Evolutionary conservation across 176 grass and related monocot genomes (phyloP).

Genomic region (Thinopyrum elongatum): DNA sequence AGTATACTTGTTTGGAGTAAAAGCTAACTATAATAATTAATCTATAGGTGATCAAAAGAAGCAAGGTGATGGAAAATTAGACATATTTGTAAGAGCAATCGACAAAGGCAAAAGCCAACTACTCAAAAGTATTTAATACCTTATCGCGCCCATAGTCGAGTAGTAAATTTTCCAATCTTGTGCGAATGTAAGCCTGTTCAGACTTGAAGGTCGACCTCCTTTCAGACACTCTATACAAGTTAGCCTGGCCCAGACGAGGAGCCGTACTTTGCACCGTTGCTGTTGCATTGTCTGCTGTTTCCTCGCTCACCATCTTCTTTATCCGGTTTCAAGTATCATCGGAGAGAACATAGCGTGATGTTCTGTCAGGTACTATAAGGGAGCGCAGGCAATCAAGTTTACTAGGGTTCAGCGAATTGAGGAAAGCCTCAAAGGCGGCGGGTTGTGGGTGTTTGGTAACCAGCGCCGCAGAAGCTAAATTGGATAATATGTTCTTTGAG

Average conservation of each 20-base stretch:
- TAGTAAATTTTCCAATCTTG: neutral
- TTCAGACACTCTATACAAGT: neutral
- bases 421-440: neutral
- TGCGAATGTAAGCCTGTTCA: neutral
- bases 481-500: neutral
- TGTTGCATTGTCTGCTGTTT: neutral
- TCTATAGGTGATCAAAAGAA: too few species aligned
- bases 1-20: neutral
- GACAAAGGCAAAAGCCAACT: too few species aligned
- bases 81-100: too few species aligned
- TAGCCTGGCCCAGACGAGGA: neutral
- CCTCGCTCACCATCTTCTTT: neutral
- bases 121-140: neutral
- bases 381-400: neutral
- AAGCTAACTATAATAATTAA: too few species aligned
- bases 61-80: too few species aligned
- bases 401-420: neutral
- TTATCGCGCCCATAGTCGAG: neutral
- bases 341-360: neutral
- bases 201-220: neutral
- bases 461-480: neutral
- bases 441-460: neutral
- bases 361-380: neutral
- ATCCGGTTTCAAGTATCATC: neutral
- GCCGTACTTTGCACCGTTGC: neutral